Evolutionary conservation across 352 stramenopile species (phyloP).

Genomic region (Phytopythium chamaehyphon): DNA sequence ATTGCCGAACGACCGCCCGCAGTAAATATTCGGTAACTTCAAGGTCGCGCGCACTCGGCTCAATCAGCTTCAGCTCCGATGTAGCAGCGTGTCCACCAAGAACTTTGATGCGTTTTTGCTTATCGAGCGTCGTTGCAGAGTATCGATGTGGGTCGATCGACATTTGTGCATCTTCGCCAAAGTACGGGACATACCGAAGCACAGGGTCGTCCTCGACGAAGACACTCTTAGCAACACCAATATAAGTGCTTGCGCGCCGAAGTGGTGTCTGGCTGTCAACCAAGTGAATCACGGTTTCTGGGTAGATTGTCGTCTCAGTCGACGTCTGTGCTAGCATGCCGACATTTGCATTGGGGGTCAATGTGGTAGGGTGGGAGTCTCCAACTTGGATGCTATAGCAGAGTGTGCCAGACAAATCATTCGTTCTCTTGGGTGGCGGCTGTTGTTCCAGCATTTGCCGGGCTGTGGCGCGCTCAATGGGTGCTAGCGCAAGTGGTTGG

Average conservation of each 20-base stretch:
- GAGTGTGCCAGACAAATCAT: conserved; percentile 36
- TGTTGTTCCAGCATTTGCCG: conserved; percentile 18
- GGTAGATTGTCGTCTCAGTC: conserved; percentile 21
- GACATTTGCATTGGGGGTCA: background rate
- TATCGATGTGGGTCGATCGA: conserved; percentile 63
- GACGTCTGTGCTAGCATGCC: background rate
- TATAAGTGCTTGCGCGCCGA: conserved; percentile 55
- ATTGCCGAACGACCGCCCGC: conserved; percentile 41
- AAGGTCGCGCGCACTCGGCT: conserved; percentile 37
- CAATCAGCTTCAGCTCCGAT: conserved; percentile 28
- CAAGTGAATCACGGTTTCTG: conserved; percentile 55
- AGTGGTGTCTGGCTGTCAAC: conserved; percentile 37
- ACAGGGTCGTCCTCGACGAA: conserved; percentile 80
- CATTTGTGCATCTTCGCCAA: conserved; percentile 67
- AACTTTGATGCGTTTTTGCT: conserved; percentile 35
- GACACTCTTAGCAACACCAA: conserved; percentile 68
- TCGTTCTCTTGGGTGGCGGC: conserved; percentile 12
- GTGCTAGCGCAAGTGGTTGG: conserved; percentile 15
- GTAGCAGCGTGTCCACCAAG: conserved; percentile 23
- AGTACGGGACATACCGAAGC: conserved; percentile 86
- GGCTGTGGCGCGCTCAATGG: conserved; percentile 28
- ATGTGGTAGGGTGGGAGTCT: background rate
- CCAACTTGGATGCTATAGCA: conserved; percentile 28
- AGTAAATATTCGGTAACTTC: conserved; percentile 62
- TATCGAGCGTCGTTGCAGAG: conserved; percentile 53